Percentiles rank a stretch among this genome's conserved stretches.
These are phyloP conservation scores for Cytospora piceicola DNA, from an alignment of 2,329 filamentous ascomycete species.

Conservation along the genomic window DNA sequence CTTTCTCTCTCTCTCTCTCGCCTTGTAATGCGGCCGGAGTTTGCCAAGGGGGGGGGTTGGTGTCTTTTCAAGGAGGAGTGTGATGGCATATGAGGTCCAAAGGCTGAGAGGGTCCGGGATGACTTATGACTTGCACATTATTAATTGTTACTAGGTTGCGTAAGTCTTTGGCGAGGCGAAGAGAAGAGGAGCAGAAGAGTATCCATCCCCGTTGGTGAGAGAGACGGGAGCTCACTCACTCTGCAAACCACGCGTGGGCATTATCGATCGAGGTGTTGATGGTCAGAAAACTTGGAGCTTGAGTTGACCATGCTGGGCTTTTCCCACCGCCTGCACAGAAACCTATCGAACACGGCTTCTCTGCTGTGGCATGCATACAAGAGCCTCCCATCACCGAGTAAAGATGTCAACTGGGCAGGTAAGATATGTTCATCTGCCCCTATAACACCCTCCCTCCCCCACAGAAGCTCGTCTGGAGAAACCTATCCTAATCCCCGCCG, in stretches of 20 bases:
- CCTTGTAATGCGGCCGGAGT: background rate
- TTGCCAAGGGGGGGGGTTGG: too few species aligned
- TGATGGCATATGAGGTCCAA: background rate
- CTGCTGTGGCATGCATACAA: slow-evolving; percentile 81
- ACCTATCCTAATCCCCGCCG: slow-evolving; percentile 13
- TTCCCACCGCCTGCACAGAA: slow-evolving; percentile 52
- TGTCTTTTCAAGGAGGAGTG: background rate
- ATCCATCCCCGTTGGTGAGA: background rate
- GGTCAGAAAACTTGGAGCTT: background rate
- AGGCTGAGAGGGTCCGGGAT: background rate
- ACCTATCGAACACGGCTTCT: slow-evolving; percentile 75
- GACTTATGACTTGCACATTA: background rate
- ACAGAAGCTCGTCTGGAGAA: background rate
- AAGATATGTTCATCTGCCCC: slow-evolving; percentile 27
- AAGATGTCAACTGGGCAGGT: slow-evolving; percentile 77
- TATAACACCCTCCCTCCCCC: background rate
- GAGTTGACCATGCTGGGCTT: slow-evolving; percentile 4
- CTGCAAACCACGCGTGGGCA: background rate
- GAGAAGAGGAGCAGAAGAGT: background rate
- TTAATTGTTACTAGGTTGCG: background rate
- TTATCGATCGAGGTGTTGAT: background rate
- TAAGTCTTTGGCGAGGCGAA: slow-evolving; percentile 1
- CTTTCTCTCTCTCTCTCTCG: background rate
- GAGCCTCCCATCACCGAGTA: slow-evolving; percentile 68
- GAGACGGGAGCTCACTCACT: background rate